These are phyloP conservation scores for Penicillium rolfsii DNA, from an alignment of 2,329 filamentous ascomycete genomes.

Conservation along the genomic window DNA sequence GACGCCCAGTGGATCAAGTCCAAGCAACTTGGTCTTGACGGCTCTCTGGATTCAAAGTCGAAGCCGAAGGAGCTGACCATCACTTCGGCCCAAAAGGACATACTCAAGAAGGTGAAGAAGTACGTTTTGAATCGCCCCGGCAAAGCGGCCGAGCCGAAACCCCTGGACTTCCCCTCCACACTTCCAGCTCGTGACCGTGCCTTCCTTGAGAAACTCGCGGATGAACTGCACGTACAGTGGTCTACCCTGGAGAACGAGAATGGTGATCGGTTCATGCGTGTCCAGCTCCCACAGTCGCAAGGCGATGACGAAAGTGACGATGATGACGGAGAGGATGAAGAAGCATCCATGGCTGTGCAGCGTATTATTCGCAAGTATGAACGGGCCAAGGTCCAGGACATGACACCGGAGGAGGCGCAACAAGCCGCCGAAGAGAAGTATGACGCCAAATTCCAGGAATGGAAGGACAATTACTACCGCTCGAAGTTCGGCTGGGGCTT, in stretches of 20 bases:
- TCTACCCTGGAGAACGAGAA: conserved; percentile 65
- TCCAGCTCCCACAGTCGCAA: conserved; percentile 60
- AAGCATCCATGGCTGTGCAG: conserved; percentile 78
- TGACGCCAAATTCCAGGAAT: conserved; percentile 82
- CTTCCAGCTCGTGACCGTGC: conserved; percentile 85
- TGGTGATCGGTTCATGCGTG: conserved; percentile 67
- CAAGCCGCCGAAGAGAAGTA: conserved; percentile 81
- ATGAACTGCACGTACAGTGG: conserved; percentile 67
- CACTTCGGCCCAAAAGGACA: conserved; percentile 75
- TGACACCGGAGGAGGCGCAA: conserved; percentile 77
- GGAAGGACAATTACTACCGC: conserved; percentile 94
- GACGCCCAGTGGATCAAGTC: conserved; percentile 91
- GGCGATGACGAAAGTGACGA: conserved; percentile 60
- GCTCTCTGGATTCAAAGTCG: conserved; percentile 62
- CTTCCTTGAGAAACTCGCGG: conserved; percentile 86
- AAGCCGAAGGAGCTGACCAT: conserved; percentile 69
- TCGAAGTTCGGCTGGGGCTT: conserved; percentile 89
- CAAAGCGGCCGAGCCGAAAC: conserved; percentile 48
- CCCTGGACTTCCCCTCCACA: conserved; percentile 72
- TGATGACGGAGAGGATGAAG: conserved; percentile 77
- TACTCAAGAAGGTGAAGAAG: conserved; percentile 80
- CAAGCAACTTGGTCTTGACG: conserved; percentile 73
- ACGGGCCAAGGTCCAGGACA: conserved; percentile 80
- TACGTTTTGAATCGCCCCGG: conserved; percentile 73
- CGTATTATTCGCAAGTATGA: conserved; percentile 90